Conservation (phyloP, 2,329 filamentous ascomycete species). For the Myrmaecium sp. region DNA sequence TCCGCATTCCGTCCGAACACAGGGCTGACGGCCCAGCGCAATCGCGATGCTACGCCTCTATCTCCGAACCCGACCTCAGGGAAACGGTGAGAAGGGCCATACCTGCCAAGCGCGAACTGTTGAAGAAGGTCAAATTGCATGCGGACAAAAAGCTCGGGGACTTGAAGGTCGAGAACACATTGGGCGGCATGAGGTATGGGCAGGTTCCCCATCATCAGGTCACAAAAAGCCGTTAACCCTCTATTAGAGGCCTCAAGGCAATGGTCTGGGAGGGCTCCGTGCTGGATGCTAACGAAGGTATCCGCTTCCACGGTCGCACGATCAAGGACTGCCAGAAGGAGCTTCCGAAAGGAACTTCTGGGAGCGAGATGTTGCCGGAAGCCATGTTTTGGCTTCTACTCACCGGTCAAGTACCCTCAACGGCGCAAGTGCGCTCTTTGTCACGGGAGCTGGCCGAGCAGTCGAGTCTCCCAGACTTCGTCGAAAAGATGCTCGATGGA, state of each 20-base stretch:
- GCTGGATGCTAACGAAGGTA: slow-evolving; percentile 89
- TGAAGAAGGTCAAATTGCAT: slow-evolving; percentile 85
- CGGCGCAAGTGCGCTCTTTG: slow-evolving; percentile 62
- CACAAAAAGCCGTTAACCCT: not conserved
- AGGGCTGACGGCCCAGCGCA: slow-evolving; percentile 7
- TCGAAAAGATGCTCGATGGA: slow-evolving; percentile 72
- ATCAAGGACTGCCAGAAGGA: slow-evolving; percentile 96
- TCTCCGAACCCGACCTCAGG: slow-evolving; percentile 78
- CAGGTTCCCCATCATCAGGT: not conserved
- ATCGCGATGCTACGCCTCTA: slow-evolving; percentile 49
- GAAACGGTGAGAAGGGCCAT: slow-evolving; percentile 68
- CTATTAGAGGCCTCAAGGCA: slow-evolving; percentile 63
- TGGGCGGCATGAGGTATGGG: slow-evolving; percentile 74
- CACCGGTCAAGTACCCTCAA: slow-evolving; percentile 79
- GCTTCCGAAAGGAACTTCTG: slow-evolving; percentile 78
- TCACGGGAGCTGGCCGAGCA: slow-evolving; percentile 79
- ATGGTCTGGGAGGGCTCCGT: slow-evolving; percentile 99
- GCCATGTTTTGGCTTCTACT: slow-evolving; percentile 99
- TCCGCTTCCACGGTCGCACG: slow-evolving; percentile 91
- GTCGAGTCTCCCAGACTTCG: slow-evolving; percentile 63
- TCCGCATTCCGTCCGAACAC: too few relatives aligned
- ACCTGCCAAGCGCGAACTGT: slow-evolving; percentile 78
- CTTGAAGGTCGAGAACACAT: slow-evolving; percentile 82
- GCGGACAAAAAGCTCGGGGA: slow-evolving; percentile 72
- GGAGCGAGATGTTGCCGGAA: slow-evolving; percentile 95